phyloP scores from a whole-genome alignment of 768 basidiomycete species.

The Leccinum ochraceum region DNA sequence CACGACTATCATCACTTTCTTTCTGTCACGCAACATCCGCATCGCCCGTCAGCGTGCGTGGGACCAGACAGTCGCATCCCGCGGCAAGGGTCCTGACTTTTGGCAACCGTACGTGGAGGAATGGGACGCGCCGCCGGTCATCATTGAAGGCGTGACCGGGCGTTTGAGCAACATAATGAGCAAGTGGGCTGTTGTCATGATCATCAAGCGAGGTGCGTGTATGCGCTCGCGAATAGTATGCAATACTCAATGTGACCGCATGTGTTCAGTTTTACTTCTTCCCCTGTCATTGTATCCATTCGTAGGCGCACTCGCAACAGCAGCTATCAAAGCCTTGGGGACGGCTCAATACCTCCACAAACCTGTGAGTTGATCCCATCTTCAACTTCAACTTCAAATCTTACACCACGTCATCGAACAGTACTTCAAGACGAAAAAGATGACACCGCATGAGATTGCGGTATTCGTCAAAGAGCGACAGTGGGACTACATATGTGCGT shows the following conservation, averaged over 20 bases:
- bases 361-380: slow-evolving; percentile 45
- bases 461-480: slow-evolving; percentile 87
- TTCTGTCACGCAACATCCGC: slow-evolving; percentile 80
- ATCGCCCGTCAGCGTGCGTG: slow-evolving; percentile 77
- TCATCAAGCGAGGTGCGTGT: slow-evolving; percentile 27
- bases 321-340: slow-evolving; percentile 65
- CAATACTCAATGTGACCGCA: neutral
- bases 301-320: slow-evolving; percentile 59
- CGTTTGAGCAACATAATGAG: slow-evolving; percentile 12
- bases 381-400: neutral
- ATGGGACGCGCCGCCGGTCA: slow-evolving; percentile 61
- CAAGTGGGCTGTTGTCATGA: slow-evolving; percentile 16
- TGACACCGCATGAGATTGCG: slow-evolving; percentile 67
- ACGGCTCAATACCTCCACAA: slow-evolving; percentile 70
- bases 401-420: slow-evolving; percentile 27
- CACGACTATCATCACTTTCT: slow-evolving; percentile 75
- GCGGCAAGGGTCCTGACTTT: slow-evolving; percentile 80
- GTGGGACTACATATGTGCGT: slow-evolving; percentile 80
- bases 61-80: slow-evolving; percentile 80
- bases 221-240: neutral
- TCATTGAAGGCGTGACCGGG: slow-evolving; percentile 33
- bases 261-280: slow-evolving; percentile 50
- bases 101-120: slow-evolving; percentile 86
- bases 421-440: slow-evolving; percentile 86
- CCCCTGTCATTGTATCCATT: slow-evolving; percentile 71